Conservation (phyloP, 768 basidiomycete species). For the Pleurotus ostreatus region DNA sequence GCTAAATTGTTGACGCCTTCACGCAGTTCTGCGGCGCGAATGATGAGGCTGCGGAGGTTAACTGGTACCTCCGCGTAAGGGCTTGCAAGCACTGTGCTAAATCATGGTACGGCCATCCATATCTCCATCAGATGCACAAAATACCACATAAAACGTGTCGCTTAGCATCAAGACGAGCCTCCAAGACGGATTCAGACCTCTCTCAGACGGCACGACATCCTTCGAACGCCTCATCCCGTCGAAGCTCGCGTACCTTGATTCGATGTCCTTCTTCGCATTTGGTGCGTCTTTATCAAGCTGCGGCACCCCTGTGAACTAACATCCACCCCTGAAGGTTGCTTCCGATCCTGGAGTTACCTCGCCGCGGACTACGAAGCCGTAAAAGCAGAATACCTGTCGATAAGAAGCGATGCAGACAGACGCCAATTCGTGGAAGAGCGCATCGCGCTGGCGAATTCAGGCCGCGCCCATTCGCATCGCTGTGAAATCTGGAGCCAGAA, state of each 20-base stretch:
- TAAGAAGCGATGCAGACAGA: background rate
- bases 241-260: background rate
- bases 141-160: too few species aligned
- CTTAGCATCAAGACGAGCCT: background rate
- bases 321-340: background rate
- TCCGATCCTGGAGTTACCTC: background rate
- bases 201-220: background rate
- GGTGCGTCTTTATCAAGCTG: background rate
- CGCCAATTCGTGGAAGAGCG: background rate
- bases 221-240: slow-evolving; percentile 4
- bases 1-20: too few species aligned
- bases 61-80: slow-evolving; percentile 5
- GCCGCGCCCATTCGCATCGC: background rate
- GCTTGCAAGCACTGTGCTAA: background rate
- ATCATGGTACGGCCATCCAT: background rate
- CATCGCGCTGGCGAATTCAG: background rate
- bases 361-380: background rate
- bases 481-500: slow-evolving; percentile 1
- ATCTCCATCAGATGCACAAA: background rate
- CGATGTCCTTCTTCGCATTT: background rate
- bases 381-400: background rate
- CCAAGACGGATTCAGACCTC: background rate
- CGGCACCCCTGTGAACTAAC: background rate
- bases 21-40: background rate
- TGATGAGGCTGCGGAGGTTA: background rate